Conservation (phyloP, 768 basidiomycete genomes). For the Strobilomyces confusus region DNA sequence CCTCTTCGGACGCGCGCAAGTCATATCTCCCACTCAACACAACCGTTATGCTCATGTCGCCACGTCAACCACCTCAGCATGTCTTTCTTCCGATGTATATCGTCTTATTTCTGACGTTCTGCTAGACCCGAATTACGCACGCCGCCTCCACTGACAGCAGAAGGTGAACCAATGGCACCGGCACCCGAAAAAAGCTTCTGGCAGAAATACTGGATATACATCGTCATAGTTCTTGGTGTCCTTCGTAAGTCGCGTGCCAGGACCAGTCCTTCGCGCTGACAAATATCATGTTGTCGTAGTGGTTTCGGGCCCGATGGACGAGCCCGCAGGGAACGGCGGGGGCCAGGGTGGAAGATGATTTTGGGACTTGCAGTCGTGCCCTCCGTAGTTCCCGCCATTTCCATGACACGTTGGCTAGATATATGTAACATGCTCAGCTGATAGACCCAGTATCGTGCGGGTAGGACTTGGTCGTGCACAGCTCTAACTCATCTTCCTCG, state of each 20-base stretch:
- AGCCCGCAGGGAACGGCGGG: slow-evolving; percentile 17
- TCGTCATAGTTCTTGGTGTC: slow-evolving; percentile 53
- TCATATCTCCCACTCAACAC: slow-evolving; percentile 40
- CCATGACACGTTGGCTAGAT: slow-evolving; percentile 16
- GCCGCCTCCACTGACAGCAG: slow-evolving; percentile 61
- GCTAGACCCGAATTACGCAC: slow-evolving; percentile 62
- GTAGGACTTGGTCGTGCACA: too few relatives aligned
- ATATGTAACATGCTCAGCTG: slow-evolving; percentile 14
- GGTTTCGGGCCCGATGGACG: slow-evolving; percentile 30
- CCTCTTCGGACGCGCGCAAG: slow-evolving; percentile 16
- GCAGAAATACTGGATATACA: slow-evolving; percentile 91
- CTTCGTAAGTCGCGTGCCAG: slow-evolving; percentile 43
- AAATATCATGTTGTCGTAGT: slow-evolving; percentile 12
- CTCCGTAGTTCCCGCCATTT: slow-evolving; percentile 1
- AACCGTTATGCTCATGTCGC: slow-evolving; percentile 48
- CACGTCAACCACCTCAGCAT: slow-evolving; percentile 56
- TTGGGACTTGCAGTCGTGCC: not conserved
- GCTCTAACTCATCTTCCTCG: not conserved
- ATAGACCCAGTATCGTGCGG: too few relatives aligned
- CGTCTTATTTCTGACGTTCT: not conserved
- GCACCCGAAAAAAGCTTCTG: slow-evolving; percentile 72
- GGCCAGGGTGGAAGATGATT: slow-evolving; percentile 26
- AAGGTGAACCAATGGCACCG: slow-evolving; percentile 61
- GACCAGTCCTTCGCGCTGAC: not conserved
- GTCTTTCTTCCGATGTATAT: slow-evolving; percentile 15